Evolutionary conservation across 345 rosid species (phyloP).

Genomic region (Pugionium cornutum): DNA sequence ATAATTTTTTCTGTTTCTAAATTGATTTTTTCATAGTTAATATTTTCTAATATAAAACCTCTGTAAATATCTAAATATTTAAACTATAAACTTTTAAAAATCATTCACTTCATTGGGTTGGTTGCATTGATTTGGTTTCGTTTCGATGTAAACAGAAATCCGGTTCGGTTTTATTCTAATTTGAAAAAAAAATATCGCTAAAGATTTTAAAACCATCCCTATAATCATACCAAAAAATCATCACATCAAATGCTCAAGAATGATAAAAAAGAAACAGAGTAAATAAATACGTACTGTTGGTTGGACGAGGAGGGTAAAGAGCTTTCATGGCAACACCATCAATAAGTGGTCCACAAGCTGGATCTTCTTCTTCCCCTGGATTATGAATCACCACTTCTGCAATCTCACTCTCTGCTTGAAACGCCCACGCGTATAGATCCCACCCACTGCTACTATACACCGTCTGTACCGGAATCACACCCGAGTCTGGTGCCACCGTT

Average conservation of each 20-base stretch:
- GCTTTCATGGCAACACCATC: constrained; percentile 70
- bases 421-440: constrained; percentile 89
- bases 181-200: too few relatives aligned
- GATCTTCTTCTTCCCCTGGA: constrained; percentile 81
- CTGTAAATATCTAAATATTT: too few relatives aligned
- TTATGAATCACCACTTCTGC: constrained; percentile 66
- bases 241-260: neutral
- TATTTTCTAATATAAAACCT: too few relatives aligned
- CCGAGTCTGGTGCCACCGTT: constrained; percentile 71
- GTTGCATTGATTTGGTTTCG: too few relatives aligned
- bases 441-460: constrained; percentile 79
- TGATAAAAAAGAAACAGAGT: constrained; percentile 1
- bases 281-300: constrained; percentile 46
- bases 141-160: too few relatives aligned
- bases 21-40: too few relatives aligned
- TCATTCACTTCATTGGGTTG: too few relatives aligned
- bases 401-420: constrained; percentile 46
- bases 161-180: too few relatives aligned
- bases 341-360: constrained; percentile 85
- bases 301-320: constrained; percentile 60
- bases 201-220: too few relatives aligned
- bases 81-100: too few relatives aligned
- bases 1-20: too few relatives aligned
- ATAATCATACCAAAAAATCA: too few relatives aligned
- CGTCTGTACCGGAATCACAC: constrained; percentile 78